Conservation (phyloP, 2,329 filamentous ascomycete species). For the Metarhizium album region DNA sequence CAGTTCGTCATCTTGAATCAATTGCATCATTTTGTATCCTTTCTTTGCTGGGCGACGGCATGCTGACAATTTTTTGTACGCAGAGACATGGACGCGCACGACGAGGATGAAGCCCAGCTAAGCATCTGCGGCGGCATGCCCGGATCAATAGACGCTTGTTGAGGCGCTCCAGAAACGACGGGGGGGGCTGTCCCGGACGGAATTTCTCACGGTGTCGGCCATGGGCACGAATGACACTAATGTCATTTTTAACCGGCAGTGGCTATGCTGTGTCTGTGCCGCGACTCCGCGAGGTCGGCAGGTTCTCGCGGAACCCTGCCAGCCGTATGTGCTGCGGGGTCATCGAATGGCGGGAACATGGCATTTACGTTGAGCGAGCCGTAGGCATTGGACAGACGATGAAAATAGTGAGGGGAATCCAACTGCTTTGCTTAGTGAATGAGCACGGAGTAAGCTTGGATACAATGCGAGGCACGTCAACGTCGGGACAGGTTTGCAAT, state of each 20-base stretch:
- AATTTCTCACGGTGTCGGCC: conserved; percentile 35
- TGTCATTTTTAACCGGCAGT: conserved; percentile 39
- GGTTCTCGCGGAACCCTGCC: conserved; percentile 39
- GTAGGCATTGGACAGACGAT: background rate
- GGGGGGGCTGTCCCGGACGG: conserved; percentile 36
- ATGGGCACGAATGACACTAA: conserved; percentile 34
- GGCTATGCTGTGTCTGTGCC: conserved; percentile 44
- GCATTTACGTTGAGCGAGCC: conserved; percentile 26
- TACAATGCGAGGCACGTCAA: too few relatives aligned
- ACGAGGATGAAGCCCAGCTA: conserved; percentile 36
- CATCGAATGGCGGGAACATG: conserved; percentile 31
- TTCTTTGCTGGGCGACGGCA: background rate
- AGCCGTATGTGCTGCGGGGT: conserved; percentile 36
- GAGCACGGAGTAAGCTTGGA: too few relatives aligned
- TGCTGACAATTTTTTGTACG: background rate
- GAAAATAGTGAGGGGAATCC: background rate
- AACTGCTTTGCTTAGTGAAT: background rate
- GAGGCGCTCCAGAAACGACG: conserved; percentile 31
- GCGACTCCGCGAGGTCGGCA: conserved; percentile 38
- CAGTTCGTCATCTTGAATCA: background rate
- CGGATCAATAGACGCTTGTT: conserved; percentile 30
- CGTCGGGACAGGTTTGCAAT: too few relatives aligned
- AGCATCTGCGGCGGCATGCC: conserved; percentile 42
- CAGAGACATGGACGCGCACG: conserved; percentile 34
- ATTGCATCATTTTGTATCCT: too few relatives aligned